phyloP scores from a whole-genome alignment of 306 rosid species.

The Trifolium fragiferum region DNA sequence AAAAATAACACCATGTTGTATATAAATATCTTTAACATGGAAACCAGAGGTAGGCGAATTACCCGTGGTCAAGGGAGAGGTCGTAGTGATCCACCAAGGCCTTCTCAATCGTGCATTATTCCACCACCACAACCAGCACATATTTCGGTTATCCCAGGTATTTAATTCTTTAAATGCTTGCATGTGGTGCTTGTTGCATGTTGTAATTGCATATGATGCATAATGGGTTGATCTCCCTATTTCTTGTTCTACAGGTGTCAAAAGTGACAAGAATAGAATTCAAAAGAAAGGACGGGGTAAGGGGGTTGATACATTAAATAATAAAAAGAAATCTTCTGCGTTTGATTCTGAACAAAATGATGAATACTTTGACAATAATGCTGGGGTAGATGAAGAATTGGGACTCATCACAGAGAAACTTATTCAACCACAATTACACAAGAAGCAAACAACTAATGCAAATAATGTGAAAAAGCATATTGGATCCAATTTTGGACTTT shows the following conservation, averaged over 20 bases:
- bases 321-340: neutral
- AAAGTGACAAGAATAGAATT: neutral
- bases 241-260: conserved; percentile 9
- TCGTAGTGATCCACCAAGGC: neutral
- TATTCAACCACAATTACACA: neutral
- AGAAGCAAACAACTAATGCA: neutral
- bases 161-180: neutral
- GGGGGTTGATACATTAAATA: neutral
- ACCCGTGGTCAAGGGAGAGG: neutral
- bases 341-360: neutral
- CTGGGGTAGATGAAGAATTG: conserved; percentile 6
- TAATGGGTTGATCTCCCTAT: neutral
- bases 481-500: neutral
- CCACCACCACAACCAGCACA: neutral
- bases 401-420: neutral
- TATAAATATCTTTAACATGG: neutral
- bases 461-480: neutral
- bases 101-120: neutral
- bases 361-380: neutral
- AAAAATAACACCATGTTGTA: neutral
- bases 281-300: neutral
- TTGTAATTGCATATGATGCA: conserved; percentile 3
- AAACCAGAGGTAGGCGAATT: neutral
- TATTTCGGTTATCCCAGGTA: neutral
- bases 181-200: neutral